A percentile compares a stretch with the other conserved stretches of the same genome.
Conservation (phyloP, 2,329 filamentous ascomycete genomes). For the Esteya vermicola region DNA sequence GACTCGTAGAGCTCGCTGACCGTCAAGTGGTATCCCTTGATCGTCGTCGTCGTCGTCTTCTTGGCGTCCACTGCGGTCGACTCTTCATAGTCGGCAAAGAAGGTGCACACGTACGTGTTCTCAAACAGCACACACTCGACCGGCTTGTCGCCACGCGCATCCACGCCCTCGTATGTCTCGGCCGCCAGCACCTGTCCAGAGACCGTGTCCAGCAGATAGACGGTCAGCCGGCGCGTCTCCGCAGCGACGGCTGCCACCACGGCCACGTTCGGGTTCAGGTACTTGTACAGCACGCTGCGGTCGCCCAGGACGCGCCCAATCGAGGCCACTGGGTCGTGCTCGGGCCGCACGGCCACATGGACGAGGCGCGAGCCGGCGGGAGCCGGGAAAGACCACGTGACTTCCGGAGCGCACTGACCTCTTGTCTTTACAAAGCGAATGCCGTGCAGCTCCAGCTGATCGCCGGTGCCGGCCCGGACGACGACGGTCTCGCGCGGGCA, state of each 20-base stretch:
- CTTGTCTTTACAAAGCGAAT: constrained; percentile 32
- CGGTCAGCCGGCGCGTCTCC: constrained; percentile 40
- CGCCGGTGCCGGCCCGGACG: constrained; percentile 31
- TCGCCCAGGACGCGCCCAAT: constrained; percentile 90
- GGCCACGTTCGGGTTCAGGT: constrained; percentile 75
- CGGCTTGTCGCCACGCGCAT: constrained; percentile 54
- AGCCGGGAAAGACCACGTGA: constrained; percentile 62
- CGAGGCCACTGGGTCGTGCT: constrained; percentile 79
- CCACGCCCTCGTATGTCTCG: constrained; percentile 56
- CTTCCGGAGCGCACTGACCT: constrained; percentile 26
- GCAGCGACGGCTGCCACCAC: constrained; percentile 58
- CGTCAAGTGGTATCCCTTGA: constrained; percentile 76
- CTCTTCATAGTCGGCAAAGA: constrained; percentile 43
- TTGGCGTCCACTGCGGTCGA: constrained; percentile 36
- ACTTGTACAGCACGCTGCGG: constrained; percentile 92
- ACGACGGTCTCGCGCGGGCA: constrained; percentile 41
- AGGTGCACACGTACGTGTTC: constrained; percentile 90
- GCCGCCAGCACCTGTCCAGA: constrained; percentile 70
- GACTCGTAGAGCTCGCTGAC: constrained; percentile 89
- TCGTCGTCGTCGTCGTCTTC: constrained; percentile 33
- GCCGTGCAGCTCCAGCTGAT: constrained; percentile 38
- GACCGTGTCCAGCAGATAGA: constrained; percentile 75
- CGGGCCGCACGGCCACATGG: constrained; percentile 50
- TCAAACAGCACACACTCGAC: constrained; percentile 73
- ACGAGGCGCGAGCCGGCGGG: constrained; percentile 53